Evolutionary conservation across 208 protist species (phyloP).

Genomic region (Kentomonas sorsogonicus): DNA sequence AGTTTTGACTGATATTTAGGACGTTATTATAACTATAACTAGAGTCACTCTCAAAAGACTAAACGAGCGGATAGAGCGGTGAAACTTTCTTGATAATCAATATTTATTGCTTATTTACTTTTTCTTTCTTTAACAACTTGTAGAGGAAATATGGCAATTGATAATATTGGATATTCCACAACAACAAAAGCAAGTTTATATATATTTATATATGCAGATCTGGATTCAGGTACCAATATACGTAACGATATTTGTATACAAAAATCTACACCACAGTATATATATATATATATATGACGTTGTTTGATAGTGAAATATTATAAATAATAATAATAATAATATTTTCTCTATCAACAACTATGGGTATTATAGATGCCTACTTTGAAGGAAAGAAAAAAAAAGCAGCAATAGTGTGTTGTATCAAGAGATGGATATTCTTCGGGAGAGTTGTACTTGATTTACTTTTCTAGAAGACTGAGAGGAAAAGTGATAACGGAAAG

Average conservation of each 20-base stretch:
- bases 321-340: conserved; percentile 1
- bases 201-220: background rate
- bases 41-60: too few species aligned
- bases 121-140: too few species aligned
- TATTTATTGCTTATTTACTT: too few species aligned
- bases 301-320: background rate
- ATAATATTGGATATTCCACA: too few species aligned
- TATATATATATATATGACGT: background rate
- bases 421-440: background rate
- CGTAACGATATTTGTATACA: background rate
- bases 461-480: background rate
- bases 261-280: background rate
- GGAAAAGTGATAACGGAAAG: background rate
- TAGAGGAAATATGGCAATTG: too few species aligned
- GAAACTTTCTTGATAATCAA: too few species aligned
- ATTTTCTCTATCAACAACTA: background rate
- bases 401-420: conserved; percentile 9
- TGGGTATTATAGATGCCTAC: background rate
- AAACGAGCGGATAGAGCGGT: too few species aligned
- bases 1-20: too few species aligned
- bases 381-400: conserved; percentile 8
- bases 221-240: background rate
- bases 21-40: too few species aligned
- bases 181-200: too few species aligned
- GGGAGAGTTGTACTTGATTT: background rate